Evolutionary conservation across 768 basidiomycete species (phyloP).

Genomic region (Austroboletus eburneus): DNA sequence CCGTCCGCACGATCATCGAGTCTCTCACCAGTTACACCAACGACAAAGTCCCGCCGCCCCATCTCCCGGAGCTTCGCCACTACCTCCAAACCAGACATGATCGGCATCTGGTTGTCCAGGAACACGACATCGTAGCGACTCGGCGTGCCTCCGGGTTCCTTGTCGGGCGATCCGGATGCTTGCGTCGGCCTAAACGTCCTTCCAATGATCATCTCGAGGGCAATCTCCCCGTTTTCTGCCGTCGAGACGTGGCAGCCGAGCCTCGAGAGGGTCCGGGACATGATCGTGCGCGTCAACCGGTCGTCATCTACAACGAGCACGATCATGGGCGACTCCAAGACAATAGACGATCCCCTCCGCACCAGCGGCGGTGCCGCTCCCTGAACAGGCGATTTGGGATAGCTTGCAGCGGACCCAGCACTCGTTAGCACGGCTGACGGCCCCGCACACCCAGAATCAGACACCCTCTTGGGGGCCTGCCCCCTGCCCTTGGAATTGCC

Average conservation of each 20-base stretch:
- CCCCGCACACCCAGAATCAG: conserved; percentile 5
- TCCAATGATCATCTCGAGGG: conserved; percentile 67
- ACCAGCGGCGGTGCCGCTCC: conserved; percentile 7
- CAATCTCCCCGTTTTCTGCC: conserved; percentile 81
- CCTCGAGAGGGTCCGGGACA: conserved; percentile 74
- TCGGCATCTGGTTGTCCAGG: conserved; percentile 78
- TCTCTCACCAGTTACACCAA: conserved; percentile 66
- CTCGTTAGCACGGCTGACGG: background rate
- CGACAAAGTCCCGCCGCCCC: conserved; percentile 73
- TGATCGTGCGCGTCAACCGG: conserved; percentile 69
- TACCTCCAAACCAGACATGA: conserved; percentile 69
- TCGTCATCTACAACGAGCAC: conserved; percentile 88
- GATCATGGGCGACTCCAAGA: conserved; percentile 50
- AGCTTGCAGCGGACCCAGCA: conserved; percentile 5
- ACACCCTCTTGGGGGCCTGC: background rate
- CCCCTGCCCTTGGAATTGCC: conserved; percentile 4
- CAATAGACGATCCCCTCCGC: conserved; percentile 5
- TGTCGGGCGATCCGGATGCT: background rate
- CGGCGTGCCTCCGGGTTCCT: background rate
- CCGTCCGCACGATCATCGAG: background rate
- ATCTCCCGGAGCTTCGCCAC: conserved; percentile 60
- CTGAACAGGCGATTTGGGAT: conserved; percentile 12
- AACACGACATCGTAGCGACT: conserved; percentile 43
- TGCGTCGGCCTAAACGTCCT: conserved; percentile 1
- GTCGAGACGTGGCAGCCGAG: conserved; percentile 74